A percentile compares a stretch with the other conserved stretches of the same genome.
phyloP scores from a whole-genome alignment of 2,329 filamentous ascomycete species.

The Pseudocercospora ulei region DNA sequence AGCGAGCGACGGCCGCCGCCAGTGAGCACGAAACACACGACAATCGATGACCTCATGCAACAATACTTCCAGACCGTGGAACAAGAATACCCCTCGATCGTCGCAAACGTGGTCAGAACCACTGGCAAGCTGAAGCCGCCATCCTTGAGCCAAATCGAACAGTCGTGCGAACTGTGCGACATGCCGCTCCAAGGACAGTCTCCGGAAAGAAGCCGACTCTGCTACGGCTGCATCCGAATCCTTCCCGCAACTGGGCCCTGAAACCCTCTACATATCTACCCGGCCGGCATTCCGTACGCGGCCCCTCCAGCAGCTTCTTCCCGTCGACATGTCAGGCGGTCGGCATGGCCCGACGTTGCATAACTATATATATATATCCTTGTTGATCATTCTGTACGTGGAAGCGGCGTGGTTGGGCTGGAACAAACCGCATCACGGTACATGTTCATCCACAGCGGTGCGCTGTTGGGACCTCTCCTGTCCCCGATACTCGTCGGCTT shows the following conservation, averaged over 20 bases:
- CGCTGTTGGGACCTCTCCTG: conserved; percentile 2
- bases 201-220: conserved; percentile 42
- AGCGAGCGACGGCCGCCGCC: conserved; percentile 32
- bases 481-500: conserved; percentile 42
- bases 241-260: conserved; percentile 15
- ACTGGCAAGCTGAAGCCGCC: conserved; percentile 63
- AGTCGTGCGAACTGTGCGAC: conserved; percentile 57
- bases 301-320: neutral
- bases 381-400: no score
- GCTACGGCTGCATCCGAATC: conserved; percentile 56
- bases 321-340: no score
- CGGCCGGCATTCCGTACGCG: neutral
- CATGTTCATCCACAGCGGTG: neutral
- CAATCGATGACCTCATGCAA: conserved; percentile 82
- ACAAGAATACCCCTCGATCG: conserved; percentile 75
- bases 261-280: conserved; percentile 1
- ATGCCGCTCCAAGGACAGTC: conserved; percentile 46
- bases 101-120: conserved; percentile 90
- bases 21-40: conserved; percentile 64
- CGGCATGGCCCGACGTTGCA: no score
- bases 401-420: no score
- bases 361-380: no score
- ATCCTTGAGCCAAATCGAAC: conserved; percentile 28
- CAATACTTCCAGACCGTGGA: conserved; percentile 84
- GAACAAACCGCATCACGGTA: no score